Conservation (phyloP, 2,329 filamentous ascomycete genomes). For the Rutstroemia sp. region DNA sequence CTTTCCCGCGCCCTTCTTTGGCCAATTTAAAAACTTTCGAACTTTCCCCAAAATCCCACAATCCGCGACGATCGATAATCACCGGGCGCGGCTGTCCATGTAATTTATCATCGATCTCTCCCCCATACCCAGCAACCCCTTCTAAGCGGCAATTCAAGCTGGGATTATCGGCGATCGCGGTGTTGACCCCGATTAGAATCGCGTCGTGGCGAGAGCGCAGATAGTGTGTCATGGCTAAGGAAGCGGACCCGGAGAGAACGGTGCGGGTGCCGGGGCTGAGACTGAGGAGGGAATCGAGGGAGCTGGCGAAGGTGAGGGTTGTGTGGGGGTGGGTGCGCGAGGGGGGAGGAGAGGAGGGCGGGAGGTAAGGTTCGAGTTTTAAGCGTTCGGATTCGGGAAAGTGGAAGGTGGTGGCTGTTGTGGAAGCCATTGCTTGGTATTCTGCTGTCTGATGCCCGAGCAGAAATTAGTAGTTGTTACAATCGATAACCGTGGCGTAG, state of each 20-base stretch:
- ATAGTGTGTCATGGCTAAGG: constrained; percentile 91
- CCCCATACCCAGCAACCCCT: constrained; percentile 34
- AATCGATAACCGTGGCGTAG: no score
- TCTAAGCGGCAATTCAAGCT: constrained; percentile 71
- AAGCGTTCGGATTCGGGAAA: neutral
- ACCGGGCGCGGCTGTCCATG: constrained; percentile 9
- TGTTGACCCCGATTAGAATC: constrained; percentile 79
- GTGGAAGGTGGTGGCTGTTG: neutral
- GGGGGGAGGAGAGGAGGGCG: neutral
- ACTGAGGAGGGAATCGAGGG: constrained; percentile 63
- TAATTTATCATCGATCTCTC: constrained; percentile 34
- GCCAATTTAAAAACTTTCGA: constrained; percentile 60
- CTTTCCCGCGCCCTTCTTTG: constrained; percentile 56
- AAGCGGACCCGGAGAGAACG: constrained; percentile 69
- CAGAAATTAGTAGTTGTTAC: no score
- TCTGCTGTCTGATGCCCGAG: no score
- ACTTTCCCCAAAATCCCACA: constrained; percentile 12
- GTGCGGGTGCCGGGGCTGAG: constrained; percentile 63
- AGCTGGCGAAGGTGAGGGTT: constrained; percentile 86
- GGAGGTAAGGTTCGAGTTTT: neutral
- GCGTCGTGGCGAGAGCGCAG: constrained; percentile 76
- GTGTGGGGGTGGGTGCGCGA: constrained; percentile 38
- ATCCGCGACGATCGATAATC: constrained; percentile 31
- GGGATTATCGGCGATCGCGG: constrained; percentile 78
- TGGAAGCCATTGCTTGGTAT: neutral